These are phyloP conservation scores for Sphagnum fallax DNA, from an alignment of 228 moss, liverwort and hornwort genomes.

Conservation along the genomic window DNA sequence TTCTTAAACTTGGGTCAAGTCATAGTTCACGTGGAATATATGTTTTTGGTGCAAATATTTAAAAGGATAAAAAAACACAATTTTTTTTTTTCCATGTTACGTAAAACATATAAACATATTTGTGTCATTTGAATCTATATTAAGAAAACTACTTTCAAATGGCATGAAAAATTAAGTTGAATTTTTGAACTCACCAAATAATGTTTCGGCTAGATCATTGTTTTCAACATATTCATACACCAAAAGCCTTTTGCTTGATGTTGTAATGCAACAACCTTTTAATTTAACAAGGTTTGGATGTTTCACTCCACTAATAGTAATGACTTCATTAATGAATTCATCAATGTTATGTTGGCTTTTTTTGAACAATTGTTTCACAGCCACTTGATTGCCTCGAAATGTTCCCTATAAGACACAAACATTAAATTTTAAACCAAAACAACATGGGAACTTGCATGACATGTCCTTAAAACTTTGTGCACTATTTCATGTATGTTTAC, in stretches of 20 bases:
- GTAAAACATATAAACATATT: not conserved
- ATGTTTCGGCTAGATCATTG: conserved; percentile 13
- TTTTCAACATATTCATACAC: conserved; percentile 32
- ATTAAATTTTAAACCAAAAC: not conserved
- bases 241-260: conserved; percentile 17
- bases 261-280: conserved; percentile 26
- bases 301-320: conserved; percentile 26
- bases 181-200: conserved; percentile 11
- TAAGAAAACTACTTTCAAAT: not conserved
- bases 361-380: conserved; percentile 23
- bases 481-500: not conserved
- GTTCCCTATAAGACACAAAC: conserved; percentile 3
- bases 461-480: not conserved
- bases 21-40: not conserved
- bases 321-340: conserved; percentile 27
- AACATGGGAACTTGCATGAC: not conserved
- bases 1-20: not conserved
- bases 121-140: not conserved
- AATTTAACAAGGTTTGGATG: conserved; percentile 37
- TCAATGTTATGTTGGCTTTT: conserved; percentile 16
- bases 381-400: conserved; percentile 11
- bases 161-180: not conserved
- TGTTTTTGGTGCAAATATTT: not conserved
- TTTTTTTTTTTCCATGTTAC: no score
- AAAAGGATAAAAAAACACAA: not conserved